phyloP scores from a whole-genome alignment of 371 early-diverging fungal species.

The Gilbertella persicaria region DNA sequence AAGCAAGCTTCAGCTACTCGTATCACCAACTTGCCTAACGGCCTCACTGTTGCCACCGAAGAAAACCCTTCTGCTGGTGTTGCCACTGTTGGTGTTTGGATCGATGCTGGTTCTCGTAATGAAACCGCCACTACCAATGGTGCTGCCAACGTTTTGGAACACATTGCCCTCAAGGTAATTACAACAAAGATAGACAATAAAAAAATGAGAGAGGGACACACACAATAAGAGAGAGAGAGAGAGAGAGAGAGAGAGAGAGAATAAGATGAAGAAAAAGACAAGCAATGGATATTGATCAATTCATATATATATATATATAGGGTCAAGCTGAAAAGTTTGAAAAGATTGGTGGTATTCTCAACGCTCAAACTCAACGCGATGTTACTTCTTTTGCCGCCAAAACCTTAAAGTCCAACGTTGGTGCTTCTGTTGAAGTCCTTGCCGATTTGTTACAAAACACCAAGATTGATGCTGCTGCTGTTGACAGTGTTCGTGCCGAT shows the following conservation, averaged over 20 bases:
- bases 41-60: constrained; percentile 93
- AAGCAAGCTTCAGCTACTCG: constrained; percentile 49
- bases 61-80: constrained; percentile 85
- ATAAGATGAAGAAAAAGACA: constrained; percentile 55
- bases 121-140: constrained; percentile 84
- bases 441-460: constrained; percentile 91
- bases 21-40: constrained; percentile 84
- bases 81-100: constrained; percentile 97
- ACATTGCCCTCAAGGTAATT: constrained; percentile 94
- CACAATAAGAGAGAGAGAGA: constrained; percentile 60
- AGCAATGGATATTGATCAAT: background rate
- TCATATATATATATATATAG: constrained; percentile 63
- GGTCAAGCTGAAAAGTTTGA: constrained; percentile 68
- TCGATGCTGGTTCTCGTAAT: constrained; percentile 91
- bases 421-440: constrained; percentile 82
- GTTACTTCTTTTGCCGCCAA: constrained; percentile 94
- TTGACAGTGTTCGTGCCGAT: constrained; percentile 84
- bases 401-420: constrained; percentile 77
- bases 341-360: constrained; percentile 92
- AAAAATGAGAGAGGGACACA: background rate
- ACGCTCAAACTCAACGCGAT: constrained; percentile 95
- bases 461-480: constrained; percentile 84
- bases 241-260: constrained; percentile 52
- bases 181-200: background rate
- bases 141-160: constrained; percentile 94